Percentiles rank a stretch among this genome's conserved stretches.
Evolutionary conservation across 176 grass and related monocot genomes (phyloP).

Genomic region (Puya raimondii): DNA sequence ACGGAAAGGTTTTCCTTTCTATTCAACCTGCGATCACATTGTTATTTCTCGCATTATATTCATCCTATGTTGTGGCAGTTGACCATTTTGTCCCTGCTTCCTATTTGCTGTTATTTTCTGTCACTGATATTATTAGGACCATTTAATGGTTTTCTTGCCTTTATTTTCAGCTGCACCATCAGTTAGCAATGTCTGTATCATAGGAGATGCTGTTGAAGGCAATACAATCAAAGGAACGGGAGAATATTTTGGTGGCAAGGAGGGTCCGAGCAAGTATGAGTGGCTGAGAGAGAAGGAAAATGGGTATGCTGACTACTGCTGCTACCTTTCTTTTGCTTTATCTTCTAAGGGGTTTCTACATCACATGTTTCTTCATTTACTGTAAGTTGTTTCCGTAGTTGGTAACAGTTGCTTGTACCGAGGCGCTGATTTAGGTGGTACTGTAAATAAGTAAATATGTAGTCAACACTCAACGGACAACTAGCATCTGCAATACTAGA

Average conservation of each 20-base stretch:
- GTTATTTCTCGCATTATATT: not conserved
- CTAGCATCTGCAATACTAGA: no score
- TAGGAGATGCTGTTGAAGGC: slow-evolving; percentile 80
- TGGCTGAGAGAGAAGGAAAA: slow-evolving; percentile 83
- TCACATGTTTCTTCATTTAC: not conserved
- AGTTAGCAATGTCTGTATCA: slow-evolving; percentile 60
- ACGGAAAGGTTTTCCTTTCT: not conserved
- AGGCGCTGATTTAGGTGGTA: not conserved
- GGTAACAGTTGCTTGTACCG: not conserved
- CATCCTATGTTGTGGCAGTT: not conserved
- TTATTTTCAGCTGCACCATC: slow-evolving; percentile 80
- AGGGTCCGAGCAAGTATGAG: slow-evolving; percentile 75
- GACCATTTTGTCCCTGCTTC: not conserved
- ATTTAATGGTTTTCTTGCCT: slow-evolving; percentile 16
- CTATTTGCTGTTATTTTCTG: not conserved
- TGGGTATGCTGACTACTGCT: slow-evolving; percentile 31
- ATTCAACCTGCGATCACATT: not conserved
- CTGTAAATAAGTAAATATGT: no score
- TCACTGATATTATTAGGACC: not conserved
- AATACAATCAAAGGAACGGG: slow-evolving; percentile 54
- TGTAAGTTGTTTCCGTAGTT: not conserved
- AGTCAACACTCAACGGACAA: no score
- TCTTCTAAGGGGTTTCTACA: not conserved
- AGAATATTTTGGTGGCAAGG: slow-evolving; percentile 87
- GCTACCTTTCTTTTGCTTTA: slow-evolving; percentile 10